Base-by-base conservation (phyloP, 164 flowering plant species). In the Amborella trichopoda region DNA sequence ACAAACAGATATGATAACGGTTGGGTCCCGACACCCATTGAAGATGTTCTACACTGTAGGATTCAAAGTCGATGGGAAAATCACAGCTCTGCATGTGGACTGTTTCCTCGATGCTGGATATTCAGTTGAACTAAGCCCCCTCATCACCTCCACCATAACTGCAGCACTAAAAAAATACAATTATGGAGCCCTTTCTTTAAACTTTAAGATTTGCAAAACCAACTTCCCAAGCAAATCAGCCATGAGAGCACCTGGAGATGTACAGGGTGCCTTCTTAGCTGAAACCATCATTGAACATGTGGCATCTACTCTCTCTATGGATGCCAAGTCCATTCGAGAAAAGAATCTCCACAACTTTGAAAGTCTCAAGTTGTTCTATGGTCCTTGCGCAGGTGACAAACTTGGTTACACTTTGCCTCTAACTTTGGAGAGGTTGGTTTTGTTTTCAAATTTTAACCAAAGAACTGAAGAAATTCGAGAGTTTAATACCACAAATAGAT, bases 1-100 rank as follows among this genome's bases (percentile, higher is more conserved):
- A 27, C 77, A 76, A 68, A 77, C 86, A 20, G 97, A 83, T 62
- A 85, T 90, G 95, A 69, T 81, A 54, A 74, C 74, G 65, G 68
- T 77, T 13, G 95, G 93, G 61, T 95, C 93, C 68, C 66, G 97
- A 45, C 94, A 89, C 59, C 97, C 97, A 26, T 78, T 85, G 93
- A 73, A 85, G 51, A 58, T 85, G 64, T 74, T 74, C 2, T 90
- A 83, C 27, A 67, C 53, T 52, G 89, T 85, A 1, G 95, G 95
- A 27, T 90, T 85, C 66, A 90, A 81, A 52, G 64, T 74, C n/a
- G 61, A 64, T 66, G 95, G 95, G 25, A 81, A 83, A 60, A 72
- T 90, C 46, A 85, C 95, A 26, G 95, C 88, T 28, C 62, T 85
- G 28, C 65, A 76, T 30, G 74, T 81, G 23, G 66, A 71, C 21